Base-by-base conservation (phyloP, 2,329 filamentous ascomycete genomes). In the Botrytis tulipae region DNA sequence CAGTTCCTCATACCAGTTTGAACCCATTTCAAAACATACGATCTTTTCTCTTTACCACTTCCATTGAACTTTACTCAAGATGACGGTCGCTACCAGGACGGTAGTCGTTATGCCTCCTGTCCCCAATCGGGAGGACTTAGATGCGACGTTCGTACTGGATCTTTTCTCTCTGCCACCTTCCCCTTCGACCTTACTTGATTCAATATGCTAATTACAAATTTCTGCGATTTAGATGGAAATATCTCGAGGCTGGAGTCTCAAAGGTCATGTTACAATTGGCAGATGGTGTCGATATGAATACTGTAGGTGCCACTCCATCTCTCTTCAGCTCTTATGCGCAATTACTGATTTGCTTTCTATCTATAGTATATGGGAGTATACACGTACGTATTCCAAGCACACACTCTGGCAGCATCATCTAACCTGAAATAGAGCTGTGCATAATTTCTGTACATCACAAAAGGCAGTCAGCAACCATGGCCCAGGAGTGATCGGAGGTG, bases 371-470 rank as follows among this genome's bases (percentile, higher is more conserved):
- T 98, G 95, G 94, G 93, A 73, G 90, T 98, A 75, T 98, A 98
- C 84, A 98, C 95, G 92, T 94, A 82, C 78, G 84, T 82, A 70
- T 48, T 66, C 44, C 12, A 79, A 29, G 51, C 71, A 37, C 57
- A 63, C 35, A 32, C 61, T 16, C n/a, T n/a, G 4, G 54, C 59
- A 70, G 32, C 42, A 6, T 71, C 71, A 60, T 72, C 84, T 88
- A 77, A 88, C 80, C 32, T 63, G 63, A 68, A 69, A 72, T 82
- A 95, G 88, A 71, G 94, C 95, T 75, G 96, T 99, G 68, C 96
- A 99, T 85, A 98, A 99, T 85, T 99, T 99, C 83, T 99, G 96
- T 83, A 99, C 96, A 73, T 97, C 96, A 37, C 96, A 98, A 83
- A 98, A 98, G 82, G 94, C 94, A 1, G 90, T 95, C 62, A 88